Percentiles rank a stretch among this genome's conserved stretches.
Conservation (phyloP, 306 rosid genomes). For the Lathyrus aphaca region DNA sequence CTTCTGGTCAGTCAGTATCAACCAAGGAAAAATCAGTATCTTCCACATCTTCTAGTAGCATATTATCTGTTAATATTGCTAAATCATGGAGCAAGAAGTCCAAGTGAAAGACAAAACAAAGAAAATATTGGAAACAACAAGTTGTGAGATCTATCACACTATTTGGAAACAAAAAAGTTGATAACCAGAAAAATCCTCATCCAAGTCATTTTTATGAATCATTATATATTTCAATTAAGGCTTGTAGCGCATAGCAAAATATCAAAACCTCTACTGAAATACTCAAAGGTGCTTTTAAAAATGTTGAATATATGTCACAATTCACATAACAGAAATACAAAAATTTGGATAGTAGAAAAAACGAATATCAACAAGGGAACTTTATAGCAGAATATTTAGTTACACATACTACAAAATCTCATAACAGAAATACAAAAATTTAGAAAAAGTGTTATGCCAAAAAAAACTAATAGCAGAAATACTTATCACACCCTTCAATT, state of each 20-base stretch:
- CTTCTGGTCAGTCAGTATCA: constrained; percentile 53
- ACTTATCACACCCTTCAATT: no score
- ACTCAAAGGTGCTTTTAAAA: constrained; percentile 35
- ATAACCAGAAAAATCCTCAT: constrained; percentile 43
- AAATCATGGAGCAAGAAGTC: constrained; percentile 50
- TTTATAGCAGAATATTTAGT: no score
- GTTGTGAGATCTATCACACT: constrained; percentile 44
- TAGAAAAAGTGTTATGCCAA: no score
- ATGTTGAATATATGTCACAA: constrained; percentile 27
- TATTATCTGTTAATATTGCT: constrained; percentile 54
- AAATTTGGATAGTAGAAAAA: no score
- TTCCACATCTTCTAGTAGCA: constrained; percentile 50
- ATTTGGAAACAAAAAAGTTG: constrained; percentile 36
- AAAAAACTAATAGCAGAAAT: no score
- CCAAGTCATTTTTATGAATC: constrained; percentile 44
- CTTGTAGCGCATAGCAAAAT: constrained; percentile 41
- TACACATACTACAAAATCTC: no score
- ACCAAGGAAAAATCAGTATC: constrained; percentile 47
- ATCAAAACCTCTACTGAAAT: constrained; percentile 33
- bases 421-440: no score
- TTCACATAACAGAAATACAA: no score
- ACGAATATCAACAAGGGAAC: no score
- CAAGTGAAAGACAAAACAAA: constrained; percentile 55
- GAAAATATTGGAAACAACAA: constrained; percentile 58
- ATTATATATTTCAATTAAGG: constrained; percentile 44